A percentile compares a stretch with the other conserved stretches of the same genome.
These are phyloP conservation scores for Backusella mclennaniae DNA, from an alignment of 192 early-diverging fungal species.

Conservation along the genomic window DNA sequence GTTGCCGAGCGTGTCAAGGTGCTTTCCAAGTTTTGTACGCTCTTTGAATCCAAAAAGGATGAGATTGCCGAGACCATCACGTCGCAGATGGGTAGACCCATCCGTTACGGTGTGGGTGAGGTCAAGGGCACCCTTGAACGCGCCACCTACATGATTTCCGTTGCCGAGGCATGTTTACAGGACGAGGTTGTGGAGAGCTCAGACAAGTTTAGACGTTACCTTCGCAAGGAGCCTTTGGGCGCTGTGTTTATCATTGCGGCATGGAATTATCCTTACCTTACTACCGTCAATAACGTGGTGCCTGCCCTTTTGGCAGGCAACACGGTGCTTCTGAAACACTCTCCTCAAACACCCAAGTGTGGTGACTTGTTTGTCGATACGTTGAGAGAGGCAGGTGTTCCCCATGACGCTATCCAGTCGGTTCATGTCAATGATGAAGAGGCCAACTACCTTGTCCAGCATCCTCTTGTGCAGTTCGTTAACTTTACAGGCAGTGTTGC, in stretches of 20 bases:
- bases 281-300: constrained; percentile 70
- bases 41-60: constrained; percentile 57
- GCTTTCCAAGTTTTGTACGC: constrained; percentile 47
- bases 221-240: constrained; percentile 69
- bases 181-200: constrained; percentile 53
- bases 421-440: constrained; percentile 50
- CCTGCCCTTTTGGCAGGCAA: constrained; percentile 81
- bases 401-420: constrained; percentile 64
- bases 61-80: constrained; percentile 56
- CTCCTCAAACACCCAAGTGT: constrained; percentile 77
- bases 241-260: constrained; percentile 43
- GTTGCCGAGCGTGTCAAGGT: constrained; percentile 53
- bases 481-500: constrained; percentile 80
- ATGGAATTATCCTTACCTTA: constrained; percentile 87
- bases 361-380: constrained; percentile 67
- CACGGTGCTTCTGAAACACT: constrained; percentile 74
- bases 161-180: constrained; percentile 60
- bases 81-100: constrained; percentile 69
- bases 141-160: constrained; percentile 63
- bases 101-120: constrained; percentile 63
- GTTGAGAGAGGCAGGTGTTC: constrained; percentile 67
- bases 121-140: constrained; percentile 69
- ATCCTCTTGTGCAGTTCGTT: constrained; percentile 63
- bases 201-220: constrained; percentile 58
- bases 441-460: constrained; percentile 48